Percentiles rank a stretch among this genome's conserved stretches.
These are phyloP conservation scores for Kingdonia uniflora DNA, from an alignment of 164 flowering plant genomes.

Conservation along the genomic window DNA sequence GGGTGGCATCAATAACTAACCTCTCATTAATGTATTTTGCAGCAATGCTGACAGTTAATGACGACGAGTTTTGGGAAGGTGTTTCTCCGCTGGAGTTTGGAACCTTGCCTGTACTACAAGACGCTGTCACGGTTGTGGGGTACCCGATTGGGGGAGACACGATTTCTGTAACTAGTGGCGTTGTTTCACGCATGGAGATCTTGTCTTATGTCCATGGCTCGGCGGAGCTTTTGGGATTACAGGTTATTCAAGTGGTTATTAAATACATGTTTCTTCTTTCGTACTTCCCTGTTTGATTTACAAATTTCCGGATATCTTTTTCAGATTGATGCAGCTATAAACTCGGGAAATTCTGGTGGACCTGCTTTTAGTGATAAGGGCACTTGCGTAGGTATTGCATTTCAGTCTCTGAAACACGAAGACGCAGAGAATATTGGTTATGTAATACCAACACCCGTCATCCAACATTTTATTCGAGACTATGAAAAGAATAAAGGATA, in stretches of 20 bases:
- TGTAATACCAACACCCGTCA: conserved; percentile 98
- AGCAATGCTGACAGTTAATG: conserved; percentile 88
- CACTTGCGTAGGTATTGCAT: conserved; percentile 94
- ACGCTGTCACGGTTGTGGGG: conserved; percentile 98
- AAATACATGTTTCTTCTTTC: no score
- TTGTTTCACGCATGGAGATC: conserved; percentile 96
- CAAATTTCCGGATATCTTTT: neutral
- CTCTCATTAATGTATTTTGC: conserved; percentile 4
- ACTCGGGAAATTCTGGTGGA: conserved; percentile 99
- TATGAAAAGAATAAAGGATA: conserved; percentile 86
- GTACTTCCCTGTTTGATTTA: no score
- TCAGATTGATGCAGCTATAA: conserved; percentile 99
- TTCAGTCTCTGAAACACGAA: conserved; percentile 97
- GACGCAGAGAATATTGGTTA: conserved; percentile 97
- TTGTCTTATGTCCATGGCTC: conserved; percentile 95
- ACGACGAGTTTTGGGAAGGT: conserved; percentile 96
- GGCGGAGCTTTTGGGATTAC: conserved; percentile 92
- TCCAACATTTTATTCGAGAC: conserved; percentile 82
- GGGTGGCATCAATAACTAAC: no score
- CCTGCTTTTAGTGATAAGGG: conserved; percentile 96
- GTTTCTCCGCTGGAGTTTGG: conserved; percentile 89
- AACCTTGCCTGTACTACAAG: conserved; percentile 83
- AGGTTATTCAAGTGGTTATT: conserved; percentile 30
- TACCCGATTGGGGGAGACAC: conserved; percentile 99
- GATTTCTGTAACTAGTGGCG: conserved; percentile 98